Evolutionary conservation across 192 early-diverging fungal genomes (phyloP), one percentile per base, ranked within the genome.

Genomic region (Geosiphon pyriformis): DNA sequence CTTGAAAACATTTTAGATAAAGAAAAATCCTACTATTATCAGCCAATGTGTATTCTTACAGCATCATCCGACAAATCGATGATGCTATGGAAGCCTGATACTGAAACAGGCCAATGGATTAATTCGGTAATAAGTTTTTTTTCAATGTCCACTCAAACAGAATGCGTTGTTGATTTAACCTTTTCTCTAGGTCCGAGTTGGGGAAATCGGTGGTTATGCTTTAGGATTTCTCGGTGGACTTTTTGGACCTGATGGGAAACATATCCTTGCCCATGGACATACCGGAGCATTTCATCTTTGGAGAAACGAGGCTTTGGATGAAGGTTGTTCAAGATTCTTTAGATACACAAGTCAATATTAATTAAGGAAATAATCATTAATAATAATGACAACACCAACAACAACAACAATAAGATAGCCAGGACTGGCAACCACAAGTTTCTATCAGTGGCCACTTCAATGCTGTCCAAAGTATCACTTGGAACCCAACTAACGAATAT

Each of bases 41-140:
- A 91, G 60, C 87, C 85, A 10, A 79, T 93, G 75, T 56, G 70
- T 11, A 77, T 98, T 2, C 74, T 93, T 20, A 91, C 94, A 3
- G 88, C 94, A 0, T 96, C 94, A 0, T 90, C 87, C 8, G 96
- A 98, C 74, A 91, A 95, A 73, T 89, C 90, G 18, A 86, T 95
- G 73, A 88, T 97, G 74, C 74, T 94, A 27, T 98, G 96, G 96
- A 73, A 68, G 11, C 92, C 94, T 1, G 92, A 95, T 62, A 46
- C 77, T 1, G 75, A 78, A 12, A 88, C 85, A 26, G 92, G 88
- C 52, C 83, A 93, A 22, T 98, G 96, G 96, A 67, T 91, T 4
- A 87, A 89, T 48, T 82, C 79, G 27, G 84, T 84, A 68, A 27
- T 48, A 32, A 37, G 18, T 25, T 60, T 77, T n/a, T n/a, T n/a